These are phyloP conservation scores for Volvox africanus DNA, from an alignment of 139 green algal species.

Conservation along the genomic window DNA sequence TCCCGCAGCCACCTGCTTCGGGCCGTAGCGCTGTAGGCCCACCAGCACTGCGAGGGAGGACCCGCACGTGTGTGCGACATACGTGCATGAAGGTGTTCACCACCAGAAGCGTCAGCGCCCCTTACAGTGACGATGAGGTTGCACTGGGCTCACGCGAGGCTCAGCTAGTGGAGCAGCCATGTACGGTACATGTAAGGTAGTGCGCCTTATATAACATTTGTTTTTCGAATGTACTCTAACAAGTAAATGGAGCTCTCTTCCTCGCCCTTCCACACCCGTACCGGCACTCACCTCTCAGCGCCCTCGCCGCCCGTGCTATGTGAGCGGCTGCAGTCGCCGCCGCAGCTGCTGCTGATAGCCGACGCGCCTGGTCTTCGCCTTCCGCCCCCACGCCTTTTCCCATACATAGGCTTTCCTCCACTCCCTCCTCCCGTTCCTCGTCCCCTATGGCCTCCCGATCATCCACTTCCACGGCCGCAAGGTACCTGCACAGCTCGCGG, in stretches of 20 bases:
- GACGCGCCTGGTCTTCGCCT: neutral
- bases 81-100: too few relatives aligned
- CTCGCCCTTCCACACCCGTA: too few relatives aligned
- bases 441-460: neutral
- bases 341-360: neutral
- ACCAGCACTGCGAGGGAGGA: neutral
- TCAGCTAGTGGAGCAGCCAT: too few relatives aligned
- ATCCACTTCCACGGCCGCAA: neutral
- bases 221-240: too few relatives aligned
- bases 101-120: too few relatives aligned
- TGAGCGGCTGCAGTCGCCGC: neutral
- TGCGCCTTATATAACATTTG: too few relatives aligned
- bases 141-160: too few relatives aligned
- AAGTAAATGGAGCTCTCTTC: too few relatives aligned
- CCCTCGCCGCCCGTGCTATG: neutral
- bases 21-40: neutral
- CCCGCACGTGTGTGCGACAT: neutral
- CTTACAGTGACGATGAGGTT: too few relatives aligned
- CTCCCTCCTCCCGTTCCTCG: neutral
- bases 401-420: neutral
- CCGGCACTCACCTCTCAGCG: slow-evolving; percentile 2
- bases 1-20: neutral
- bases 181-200: too few relatives aligned
- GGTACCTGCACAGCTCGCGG: neutral
- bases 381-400: neutral